phyloP scores from a whole-genome alignment of 192 early-diverging fungal species.

The Funneliformis mosseae region DNA sequence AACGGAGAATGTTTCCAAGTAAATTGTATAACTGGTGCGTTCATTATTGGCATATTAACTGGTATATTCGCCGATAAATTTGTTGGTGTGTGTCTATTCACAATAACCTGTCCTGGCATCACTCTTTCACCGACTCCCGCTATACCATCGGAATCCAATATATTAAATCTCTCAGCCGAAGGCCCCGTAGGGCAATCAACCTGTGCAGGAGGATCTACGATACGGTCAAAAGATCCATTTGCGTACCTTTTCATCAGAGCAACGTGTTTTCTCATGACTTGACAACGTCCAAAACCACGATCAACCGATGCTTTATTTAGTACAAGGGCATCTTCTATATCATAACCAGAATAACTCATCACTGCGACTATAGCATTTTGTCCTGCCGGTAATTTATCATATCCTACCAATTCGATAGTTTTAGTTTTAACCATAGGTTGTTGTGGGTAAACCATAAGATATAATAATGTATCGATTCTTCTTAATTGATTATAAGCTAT shows the following conservation, averaged over 20 bases:
- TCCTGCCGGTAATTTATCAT: conserved; percentile 87
- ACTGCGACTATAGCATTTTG: conserved; percentile 94
- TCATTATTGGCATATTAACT: conserved; percentile 38
- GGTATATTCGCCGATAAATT: conserved; percentile 66
- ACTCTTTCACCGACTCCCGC: conserved; percentile 81
- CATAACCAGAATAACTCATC: conserved; percentile 97
- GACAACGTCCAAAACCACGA: conserved; percentile 95
- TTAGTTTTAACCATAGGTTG: conserved; percentile 98
- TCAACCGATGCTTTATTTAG: conserved; percentile 71
- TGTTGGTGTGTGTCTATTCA: conserved; percentile 89
- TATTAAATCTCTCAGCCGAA: conserved; percentile 60
- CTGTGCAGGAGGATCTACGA: conserved; percentile 62
- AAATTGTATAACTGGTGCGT: conserved; percentile 5
- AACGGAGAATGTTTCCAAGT: conserved; percentile 63
- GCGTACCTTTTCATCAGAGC: conserved; percentile 86
- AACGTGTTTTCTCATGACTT: conserved; percentile 88
- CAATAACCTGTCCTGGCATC: conserved; percentile 66
- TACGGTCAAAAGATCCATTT: conserved; percentile 75
- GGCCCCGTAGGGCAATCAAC: conserved; percentile 33
- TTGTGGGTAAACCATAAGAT: conserved; percentile 95
- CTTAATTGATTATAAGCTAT: conserved; percentile 95
- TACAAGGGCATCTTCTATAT: conserved; percentile 92
- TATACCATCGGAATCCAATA: conserved; percentile 88
- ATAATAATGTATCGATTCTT: conserved; percentile 92
- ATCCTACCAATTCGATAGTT: conserved; percentile 96